Evolutionary conservation across 2,329 filamentous ascomycete genomes (phyloP).

Genomic region (Paracoccidioides lutzii): DNA sequence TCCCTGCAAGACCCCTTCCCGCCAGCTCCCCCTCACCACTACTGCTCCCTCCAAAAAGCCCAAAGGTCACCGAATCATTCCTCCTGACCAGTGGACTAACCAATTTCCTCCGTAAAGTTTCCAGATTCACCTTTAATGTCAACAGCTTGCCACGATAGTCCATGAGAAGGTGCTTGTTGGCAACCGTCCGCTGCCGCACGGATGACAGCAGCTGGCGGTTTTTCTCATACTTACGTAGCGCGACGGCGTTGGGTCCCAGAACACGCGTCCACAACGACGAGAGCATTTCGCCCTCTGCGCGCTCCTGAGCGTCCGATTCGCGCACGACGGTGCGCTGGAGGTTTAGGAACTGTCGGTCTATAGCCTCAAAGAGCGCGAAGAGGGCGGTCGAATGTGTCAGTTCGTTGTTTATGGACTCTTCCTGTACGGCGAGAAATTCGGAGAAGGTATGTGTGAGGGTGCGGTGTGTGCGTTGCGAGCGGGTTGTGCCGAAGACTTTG

Average conservation of each 20-base stretch:
- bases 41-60: conserved; percentile 12
- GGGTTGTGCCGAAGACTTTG: conserved; percentile 64
- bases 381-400: conserved; percentile 66
- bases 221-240: conserved; percentile 81
- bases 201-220: conserved; percentile 69
- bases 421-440: conserved; percentile 74
- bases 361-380: conserved; percentile 80
- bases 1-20: conserved; percentile 13
- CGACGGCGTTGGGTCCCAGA: conserved; percentile 59
- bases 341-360: conserved; percentile 83
- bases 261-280: conserved; percentile 75
- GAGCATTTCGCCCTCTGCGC: conserved; percentile 66
- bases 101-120: conserved; percentile 69
- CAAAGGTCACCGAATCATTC: conserved; percentile 38
- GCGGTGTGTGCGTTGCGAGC: conserved; percentile 64
- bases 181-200: conserved; percentile 69
- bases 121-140: conserved; percentile 72
- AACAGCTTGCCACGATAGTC: conserved; percentile 77
- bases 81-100: conserved; percentile 71
- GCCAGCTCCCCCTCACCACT: conserved; percentile 10
- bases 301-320: conserved; percentile 70
- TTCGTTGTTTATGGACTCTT: conserved; percentile 79
- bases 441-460: conserved; percentile 78
- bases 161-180: conserved; percentile 75
- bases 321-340: conserved; percentile 73